Percentiles rank a stretch among this genome's conserved stretches.
phyloP scores from a whole-genome alignment of 805 yeast species.

The Phaffomyces thermotolerans region DNA sequence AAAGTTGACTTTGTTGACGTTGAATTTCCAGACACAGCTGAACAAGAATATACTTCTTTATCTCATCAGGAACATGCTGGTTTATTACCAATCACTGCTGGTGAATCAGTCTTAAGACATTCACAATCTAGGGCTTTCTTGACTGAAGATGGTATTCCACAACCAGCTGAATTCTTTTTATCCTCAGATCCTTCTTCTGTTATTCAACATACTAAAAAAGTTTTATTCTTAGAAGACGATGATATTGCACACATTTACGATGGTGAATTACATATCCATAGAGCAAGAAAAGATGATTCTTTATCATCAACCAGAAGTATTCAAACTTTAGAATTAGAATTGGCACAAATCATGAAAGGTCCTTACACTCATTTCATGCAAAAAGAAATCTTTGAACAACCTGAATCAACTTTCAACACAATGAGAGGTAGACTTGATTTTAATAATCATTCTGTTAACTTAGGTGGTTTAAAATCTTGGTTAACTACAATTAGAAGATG shows the following conservation, averaged over 20 bases:
- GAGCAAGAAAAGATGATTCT: conserved; percentile 82
- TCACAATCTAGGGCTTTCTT: conserved; percentile 96
- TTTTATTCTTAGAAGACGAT: conserved; percentile 91
- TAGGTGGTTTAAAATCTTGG: conserved; percentile 87
- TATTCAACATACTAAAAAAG: conserved; percentile 94
- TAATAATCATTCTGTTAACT: conserved; percentile 61
- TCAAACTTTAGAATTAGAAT: conserved; percentile 93
- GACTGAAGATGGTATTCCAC: conserved; percentile 87
- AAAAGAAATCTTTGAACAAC: conserved; percentile 97
- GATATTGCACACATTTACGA: conserved; percentile 97
- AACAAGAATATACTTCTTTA: conserved; percentile 22
- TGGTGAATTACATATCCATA: conserved; percentile 97
- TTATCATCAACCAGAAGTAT: conserved; percentile 93
- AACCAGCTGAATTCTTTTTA: conserved; percentile 91
- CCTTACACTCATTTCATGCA: conserved; percentile 95
- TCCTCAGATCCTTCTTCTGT: conserved; percentile 98
- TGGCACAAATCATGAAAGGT: conserved; percentile 98
- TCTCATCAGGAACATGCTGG: conserved; percentile 17
- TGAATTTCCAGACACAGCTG: conserved; percentile 64
- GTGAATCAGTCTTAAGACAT: conserved; percentile 57
- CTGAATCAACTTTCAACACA: conserved; percentile 95
- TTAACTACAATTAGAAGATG: conserved; percentile 87
- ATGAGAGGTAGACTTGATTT: conserved; percentile 99
- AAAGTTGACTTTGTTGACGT: conserved; percentile 98
- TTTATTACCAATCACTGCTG: conserved; percentile 49